Percentiles rank a stretch among this genome's conserved stretches.
These are phyloP conservation scores for Piedraia hortae DNA, from an alignment of 2,329 filamentous ascomycete genomes.

Conservation along the genomic window DNA sequence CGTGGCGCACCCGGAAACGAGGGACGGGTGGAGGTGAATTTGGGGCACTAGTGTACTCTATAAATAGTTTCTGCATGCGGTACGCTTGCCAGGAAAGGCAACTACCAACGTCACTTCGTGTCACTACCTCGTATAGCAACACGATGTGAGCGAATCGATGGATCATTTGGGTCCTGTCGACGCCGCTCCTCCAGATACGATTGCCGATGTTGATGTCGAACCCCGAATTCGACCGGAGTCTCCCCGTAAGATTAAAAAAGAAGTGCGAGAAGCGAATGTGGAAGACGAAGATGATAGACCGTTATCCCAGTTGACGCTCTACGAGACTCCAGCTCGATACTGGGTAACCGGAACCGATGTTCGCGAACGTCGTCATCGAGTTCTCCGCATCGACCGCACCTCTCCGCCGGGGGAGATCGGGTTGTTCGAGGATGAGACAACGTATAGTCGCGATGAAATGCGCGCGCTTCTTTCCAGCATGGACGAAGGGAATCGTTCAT, in stretches of 20 bases:
- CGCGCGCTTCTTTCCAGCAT: constrained; percentile 79
- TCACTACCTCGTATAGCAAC: too few species aligned
- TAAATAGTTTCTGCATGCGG: too few species aligned
- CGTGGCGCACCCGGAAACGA: constrained; percentile 43
- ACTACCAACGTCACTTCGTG: too few species aligned
- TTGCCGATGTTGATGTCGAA: constrained; percentile 5
- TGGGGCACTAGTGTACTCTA: constrained; percentile 21
- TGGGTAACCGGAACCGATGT: constrained; percentile 88
- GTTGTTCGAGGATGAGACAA: constrained; percentile 78
- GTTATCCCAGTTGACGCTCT: constrained; percentile 97
- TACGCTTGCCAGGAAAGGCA: too few species aligned
- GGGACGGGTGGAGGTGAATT: constrained; percentile 69
- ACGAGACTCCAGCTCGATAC: constrained; percentile 79
- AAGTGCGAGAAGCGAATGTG: too few species aligned
- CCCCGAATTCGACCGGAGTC: constrained; percentile 6
- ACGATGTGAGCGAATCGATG: too few species aligned
- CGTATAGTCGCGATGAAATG: constrained; percentile 82
- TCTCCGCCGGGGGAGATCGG: constrained; percentile 51
- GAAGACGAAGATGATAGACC: too few species aligned
- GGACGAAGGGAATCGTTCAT: constrained; percentile 76
- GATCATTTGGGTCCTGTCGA: constrained; percentile 9
- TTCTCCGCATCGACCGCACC: constrained; percentile 84
- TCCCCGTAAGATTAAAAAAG: too few species aligned
- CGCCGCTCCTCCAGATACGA: too few species aligned
- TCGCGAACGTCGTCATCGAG: constrained; percentile 63